Evolutionary conservation across 306 rosid species (phyloP), one percentile per base, ranked within the genome.

Genomic region (Gynostemma pentaphyllum): DNA sequence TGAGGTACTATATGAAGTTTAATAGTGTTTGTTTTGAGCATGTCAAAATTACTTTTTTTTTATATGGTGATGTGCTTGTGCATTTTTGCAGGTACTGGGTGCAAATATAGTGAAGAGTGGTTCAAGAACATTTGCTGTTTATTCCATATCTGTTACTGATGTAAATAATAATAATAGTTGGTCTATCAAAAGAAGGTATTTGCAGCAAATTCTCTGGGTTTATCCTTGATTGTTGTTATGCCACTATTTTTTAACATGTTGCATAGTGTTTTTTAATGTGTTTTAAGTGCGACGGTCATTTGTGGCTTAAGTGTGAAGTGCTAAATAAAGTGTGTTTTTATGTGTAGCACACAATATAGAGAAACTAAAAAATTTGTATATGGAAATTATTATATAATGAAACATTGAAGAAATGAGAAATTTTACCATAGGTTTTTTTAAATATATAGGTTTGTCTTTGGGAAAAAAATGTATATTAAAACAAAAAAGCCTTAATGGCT

Each of bases 61-160:
- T 40, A 56, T 73, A 53, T 48, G 27, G 57, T 64, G 70, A 51
- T 70, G 7, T 59, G 68, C 45, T 44, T 70, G 73, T 69, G 70
- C 73, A 74, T 36, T 55, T 69, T 62, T 81, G 86, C 94, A 94
- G 99, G 95, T 94, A 68, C 40, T 81, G 78, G 97, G 99, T 62
- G 97, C 99, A 68, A 94, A 88, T 81, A 86, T 88, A 64, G 99
- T 94, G 71, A 94, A 86, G 85, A 94, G 99, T 74, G 87, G 81
- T 54, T 88, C 97, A 40, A 94, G 79, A 78, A 84, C 88, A 12
- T 94, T 94, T 84, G 99, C 99, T 18, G 95, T 94, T 47, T 94
- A 94, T 76, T 88, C 95, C 84, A 68, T 94, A 76, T 81, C 97
- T 3, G 99, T 86, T 49, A 75, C 89, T 2, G 99, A 94, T 78